Evolutionary conservation across 768 basidiomycete species (phyloP), one percentile per base, ranked within the genome.

Genomic region (Daedalea quercina): DNA sequence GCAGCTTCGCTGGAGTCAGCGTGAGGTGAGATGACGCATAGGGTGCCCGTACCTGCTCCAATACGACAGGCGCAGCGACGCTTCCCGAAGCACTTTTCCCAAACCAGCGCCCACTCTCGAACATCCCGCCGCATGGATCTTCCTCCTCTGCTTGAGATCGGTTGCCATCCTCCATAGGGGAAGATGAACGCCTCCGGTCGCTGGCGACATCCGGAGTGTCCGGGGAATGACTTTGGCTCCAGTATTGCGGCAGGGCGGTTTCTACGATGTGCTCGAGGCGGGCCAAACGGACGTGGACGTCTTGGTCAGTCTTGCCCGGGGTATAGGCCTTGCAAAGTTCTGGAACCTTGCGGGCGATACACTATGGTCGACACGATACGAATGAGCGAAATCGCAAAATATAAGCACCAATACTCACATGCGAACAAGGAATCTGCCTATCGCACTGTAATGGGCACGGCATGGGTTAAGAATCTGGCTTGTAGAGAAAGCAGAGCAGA

Each of bases 291-390:
- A 80, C 78, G 59, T 77, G 81, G 44, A 93, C 70, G 67, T 93
- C 89, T 63, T 90, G 86, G 67, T 92, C 90, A 15, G 81, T 75
- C 65, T 91, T 92, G 52, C 90, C 90, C 9, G 90, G 90, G 7
- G 87, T 91, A 63, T 93, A 93, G 0, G 90, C 84, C 65, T 88
- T 88, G 73, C 90, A 93, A 41, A 92, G 72, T 54, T 91, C 88
- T 26, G 90, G 90, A 0, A 93, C 88, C 67, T 90, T 92, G 63
- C 90, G 83, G 47, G 90, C 82, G 57, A 90, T 68, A 58, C 90
- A 93, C 85, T 92, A 52, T 1, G 41, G 48, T 42, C 40, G 20
- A 42, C 22, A 35, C 49, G 44, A 15, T 15, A 3, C 19, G 4
- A 31, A 41, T 47, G 17, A 40, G 37, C 37, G 6, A 8, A 53